Evolutionary conservation across 192 early-diverging fungal species (phyloP).

Genomic region (Podila epicladia): DNA sequence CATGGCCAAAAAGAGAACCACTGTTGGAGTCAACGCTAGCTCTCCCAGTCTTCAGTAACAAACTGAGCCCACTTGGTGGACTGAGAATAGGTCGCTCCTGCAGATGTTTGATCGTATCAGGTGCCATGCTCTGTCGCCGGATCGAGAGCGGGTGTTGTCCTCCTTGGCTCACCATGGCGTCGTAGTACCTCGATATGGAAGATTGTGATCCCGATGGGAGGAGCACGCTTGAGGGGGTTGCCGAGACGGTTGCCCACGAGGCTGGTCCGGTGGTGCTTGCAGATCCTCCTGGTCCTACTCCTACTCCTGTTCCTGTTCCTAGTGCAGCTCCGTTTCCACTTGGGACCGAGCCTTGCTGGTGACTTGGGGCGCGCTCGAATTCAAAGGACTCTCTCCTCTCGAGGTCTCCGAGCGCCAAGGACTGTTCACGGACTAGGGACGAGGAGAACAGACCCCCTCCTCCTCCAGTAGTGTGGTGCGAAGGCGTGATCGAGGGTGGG

Average conservation of each 20-base stretch:
- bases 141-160: no score
- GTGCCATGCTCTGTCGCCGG: background rate
- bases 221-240: no score
- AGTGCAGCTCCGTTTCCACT: no score
- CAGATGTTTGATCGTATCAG: background rate
- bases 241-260: no score
- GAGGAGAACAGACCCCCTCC: constrained; percentile 10
- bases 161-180: no score
- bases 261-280: no score
- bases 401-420: constrained; percentile 41
- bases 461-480: background rate
- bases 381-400: constrained; percentile 30
- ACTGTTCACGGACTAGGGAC: constrained; percentile 45
- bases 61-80: constrained; percentile 44
- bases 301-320: no score
- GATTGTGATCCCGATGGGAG: no score
- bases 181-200: no score
- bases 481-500: constrained; percentile 9
- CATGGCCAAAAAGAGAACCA: no score
- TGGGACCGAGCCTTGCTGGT: no score
- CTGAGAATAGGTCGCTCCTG: constrained; percentile 11
- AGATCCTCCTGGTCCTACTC: no score
- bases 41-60: constrained; percentile 34
- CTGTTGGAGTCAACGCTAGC: background rate
- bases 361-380: background rate